A percentile compares a stretch with the other conserved stretches of the same genome.
Conservation (phyloP, 139 green algal species). For the Chlorella sorokiniana region DNA sequence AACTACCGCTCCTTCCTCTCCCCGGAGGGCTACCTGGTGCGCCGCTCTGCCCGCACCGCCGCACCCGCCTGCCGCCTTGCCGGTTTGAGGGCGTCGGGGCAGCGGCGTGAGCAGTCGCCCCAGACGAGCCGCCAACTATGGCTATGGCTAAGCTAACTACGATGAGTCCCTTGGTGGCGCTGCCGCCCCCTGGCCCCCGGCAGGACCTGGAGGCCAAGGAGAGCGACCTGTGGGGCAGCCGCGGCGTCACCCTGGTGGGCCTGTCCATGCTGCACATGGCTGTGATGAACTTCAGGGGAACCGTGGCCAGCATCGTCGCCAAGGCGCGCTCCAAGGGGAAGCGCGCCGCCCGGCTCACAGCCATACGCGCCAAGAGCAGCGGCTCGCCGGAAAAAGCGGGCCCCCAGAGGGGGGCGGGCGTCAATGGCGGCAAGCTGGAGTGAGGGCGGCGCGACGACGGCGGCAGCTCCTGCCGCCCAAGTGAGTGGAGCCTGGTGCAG, state of each 20-base stretch:
- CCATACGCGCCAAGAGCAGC: slow-evolving; percentile 18
- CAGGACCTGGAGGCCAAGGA: slow-evolving; percentile 70
- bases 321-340: slow-evolving; percentile 31
- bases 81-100: background rate
- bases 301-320: slow-evolving; percentile 40
- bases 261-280: slow-evolving; percentile 72
- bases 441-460: no score
- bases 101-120: no score
- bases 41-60: background rate
- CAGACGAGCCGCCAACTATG: no score
- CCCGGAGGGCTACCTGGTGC: slow-evolving; percentile 75
- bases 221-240: slow-evolving; percentile 81
- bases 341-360: slow-evolving; percentile 5
- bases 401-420: no score
- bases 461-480: no score
- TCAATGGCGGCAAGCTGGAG: no score
- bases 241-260: slow-evolving; percentile 72
- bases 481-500: no score
- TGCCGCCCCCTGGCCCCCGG: background rate
- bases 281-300: slow-evolving; percentile 78
- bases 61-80: background rate
- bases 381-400: no score
- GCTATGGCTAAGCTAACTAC: no score
- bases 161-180: no score
- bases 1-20: slow-evolving; percentile 61